Evolutionary conservation across 257 asterid species (phyloP).

Genomic region (Solanum pinnatisectum): DNA sequence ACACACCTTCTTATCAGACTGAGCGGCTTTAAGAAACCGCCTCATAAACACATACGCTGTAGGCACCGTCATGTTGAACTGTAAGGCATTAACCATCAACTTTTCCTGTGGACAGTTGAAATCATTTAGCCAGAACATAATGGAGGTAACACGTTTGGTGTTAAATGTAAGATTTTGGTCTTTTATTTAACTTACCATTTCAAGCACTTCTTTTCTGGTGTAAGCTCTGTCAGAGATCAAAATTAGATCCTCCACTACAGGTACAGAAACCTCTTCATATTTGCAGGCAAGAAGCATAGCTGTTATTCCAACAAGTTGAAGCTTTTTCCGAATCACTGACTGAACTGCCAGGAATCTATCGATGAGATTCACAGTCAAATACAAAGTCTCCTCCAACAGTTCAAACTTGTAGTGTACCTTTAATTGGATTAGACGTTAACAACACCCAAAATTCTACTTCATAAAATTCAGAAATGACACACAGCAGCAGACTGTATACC

Average conservation of each 20-base stretch:
- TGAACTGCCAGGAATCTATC: slow-evolving; percentile 65
- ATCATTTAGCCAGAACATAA: background rate
- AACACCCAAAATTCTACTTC: background rate
- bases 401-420: slow-evolving; percentile 97
- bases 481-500: slow-evolving; percentile 25
- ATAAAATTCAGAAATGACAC: background rate
- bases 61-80: slow-evolving; percentile 72
- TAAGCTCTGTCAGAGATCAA: slow-evolving; percentile 83
- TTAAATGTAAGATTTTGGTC: background rate
- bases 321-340: slow-evolving; percentile 65
- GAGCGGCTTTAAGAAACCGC: slow-evolving; percentile 81
- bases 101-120: slow-evolving; percentile 49
- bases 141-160: background rate
- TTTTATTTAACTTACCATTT: slow-evolving; percentile 39
- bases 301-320: slow-evolving; percentile 87
- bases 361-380: slow-evolving; percentile 68
- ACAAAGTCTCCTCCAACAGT: slow-evolving; percentile 88
- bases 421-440: background rate
- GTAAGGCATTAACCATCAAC: slow-evolving; percentile 56
- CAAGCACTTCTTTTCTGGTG: slow-evolving; percentile 65
- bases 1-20: slow-evolving; percentile 58
- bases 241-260: slow-evolving; percentile 87
- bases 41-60: slow-evolving; percentile 82
- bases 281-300: slow-evolving; percentile 95
- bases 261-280: slow-evolving; percentile 92